Conservation (phyloP, 306 rosid genomes). For the Delonix regia region DNA sequence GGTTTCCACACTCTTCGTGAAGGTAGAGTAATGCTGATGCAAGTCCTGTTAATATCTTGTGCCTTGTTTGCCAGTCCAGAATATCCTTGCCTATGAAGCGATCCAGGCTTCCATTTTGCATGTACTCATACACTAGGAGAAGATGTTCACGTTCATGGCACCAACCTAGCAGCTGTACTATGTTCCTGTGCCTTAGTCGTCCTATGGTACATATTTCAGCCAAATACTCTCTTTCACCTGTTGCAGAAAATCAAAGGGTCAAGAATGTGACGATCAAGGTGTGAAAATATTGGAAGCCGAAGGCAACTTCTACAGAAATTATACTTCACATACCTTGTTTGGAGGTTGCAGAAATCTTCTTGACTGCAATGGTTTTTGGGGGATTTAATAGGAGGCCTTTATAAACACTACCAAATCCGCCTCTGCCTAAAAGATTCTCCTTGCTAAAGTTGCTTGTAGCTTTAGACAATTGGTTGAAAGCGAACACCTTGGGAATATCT, state of each 20-base stretch:
- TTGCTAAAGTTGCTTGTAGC: constrained; percentile 53
- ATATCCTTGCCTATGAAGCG: constrained; percentile 45
- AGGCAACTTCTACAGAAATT: background rate
- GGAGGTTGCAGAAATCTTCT: constrained; percentile 60
- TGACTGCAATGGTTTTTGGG: constrained; percentile 50
- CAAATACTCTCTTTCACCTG: constrained; percentile 63
- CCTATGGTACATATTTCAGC: constrained; percentile 70
- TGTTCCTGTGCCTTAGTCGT: constrained; percentile 59
- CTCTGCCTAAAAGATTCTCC: constrained; percentile 56
- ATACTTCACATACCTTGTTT: constrained; percentile 51
- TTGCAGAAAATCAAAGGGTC: constrained; percentile 18
- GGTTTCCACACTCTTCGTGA: constrained; percentile 63
- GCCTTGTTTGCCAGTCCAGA: constrained; percentile 57
- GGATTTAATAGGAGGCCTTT: constrained; percentile 46
- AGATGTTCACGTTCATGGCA: constrained; percentile 47
- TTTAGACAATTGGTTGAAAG: constrained; percentile 48
- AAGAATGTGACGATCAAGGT: background rate
- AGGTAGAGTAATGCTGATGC: constrained; percentile 64
- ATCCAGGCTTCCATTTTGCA: constrained; percentile 67
- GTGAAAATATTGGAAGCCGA: too few relatives aligned
- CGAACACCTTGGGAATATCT: constrained; percentile 47
- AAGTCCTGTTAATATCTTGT: constrained; percentile 53
- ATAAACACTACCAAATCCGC: constrained; percentile 67
- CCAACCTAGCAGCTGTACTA: constrained; percentile 65
- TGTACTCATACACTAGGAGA: constrained; percentile 56